Conservation (phyloP, 2,329 filamentous ascomycete genomes). For the Daldinia eschscholtzii region DNA sequence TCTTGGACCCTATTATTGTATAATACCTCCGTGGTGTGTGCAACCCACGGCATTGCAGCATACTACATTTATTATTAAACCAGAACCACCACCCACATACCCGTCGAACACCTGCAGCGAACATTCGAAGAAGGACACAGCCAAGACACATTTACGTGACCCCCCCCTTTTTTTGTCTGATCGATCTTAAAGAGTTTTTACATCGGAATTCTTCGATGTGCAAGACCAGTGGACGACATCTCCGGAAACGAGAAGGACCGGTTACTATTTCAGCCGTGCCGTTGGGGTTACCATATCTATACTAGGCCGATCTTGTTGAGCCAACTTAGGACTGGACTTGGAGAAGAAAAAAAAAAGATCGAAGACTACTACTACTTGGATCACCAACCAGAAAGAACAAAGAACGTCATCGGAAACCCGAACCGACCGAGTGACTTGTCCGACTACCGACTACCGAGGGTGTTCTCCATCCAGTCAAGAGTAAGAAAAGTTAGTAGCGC, state of each 20-base stretch:
- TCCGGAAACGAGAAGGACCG: conserved; percentile 33
- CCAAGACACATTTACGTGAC: conserved; percentile 42
- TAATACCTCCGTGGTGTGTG: conserved; percentile 33
- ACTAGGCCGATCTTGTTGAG: conserved; percentile 4
- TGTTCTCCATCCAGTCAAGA: conserved; percentile 8
- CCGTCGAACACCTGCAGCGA: conserved; percentile 45
- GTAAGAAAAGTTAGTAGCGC: background rate
- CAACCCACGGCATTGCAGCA: conserved; percentile 39
- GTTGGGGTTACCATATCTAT: conserved; percentile 26
- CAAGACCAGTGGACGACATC: conserved; percentile 26
- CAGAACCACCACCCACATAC: conserved; percentile 34
- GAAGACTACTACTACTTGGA: background rate
- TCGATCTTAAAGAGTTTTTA: conserved; percentile 10
- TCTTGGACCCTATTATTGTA: conserved; percentile 27
- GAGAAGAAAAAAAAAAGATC: background rate
- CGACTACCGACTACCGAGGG: conserved; percentile 40
- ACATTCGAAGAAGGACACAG: conserved; percentile 48
- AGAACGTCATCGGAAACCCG: conserved; percentile 39
- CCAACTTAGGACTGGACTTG: conserved; percentile 2
- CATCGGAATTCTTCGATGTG: conserved; percentile 15
- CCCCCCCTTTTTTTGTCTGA: background rate
- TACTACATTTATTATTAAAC: conserved; percentile 22
- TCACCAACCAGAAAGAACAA: conserved; percentile 26
- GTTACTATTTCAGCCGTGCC: conserved; percentile 27
- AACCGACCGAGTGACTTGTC: conserved; percentile 43